phyloP scores from a whole-genome alignment of 2,329 filamentous ascomycete species.

The Cladosporium sp. region DNA sequence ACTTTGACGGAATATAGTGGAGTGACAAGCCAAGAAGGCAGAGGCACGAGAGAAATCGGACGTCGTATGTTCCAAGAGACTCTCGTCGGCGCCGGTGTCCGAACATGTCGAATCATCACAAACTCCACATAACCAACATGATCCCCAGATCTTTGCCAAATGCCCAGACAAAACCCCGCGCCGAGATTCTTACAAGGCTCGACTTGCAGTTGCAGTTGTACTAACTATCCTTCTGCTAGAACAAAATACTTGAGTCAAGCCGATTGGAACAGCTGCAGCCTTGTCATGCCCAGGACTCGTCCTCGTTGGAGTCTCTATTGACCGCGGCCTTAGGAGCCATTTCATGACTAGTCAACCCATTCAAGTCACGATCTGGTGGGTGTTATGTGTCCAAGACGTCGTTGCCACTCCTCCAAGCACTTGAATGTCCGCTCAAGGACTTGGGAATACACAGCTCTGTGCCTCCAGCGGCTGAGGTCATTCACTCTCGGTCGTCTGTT shows the following conservation, averaged over 20 bases:
- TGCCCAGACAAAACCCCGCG: constrained; percentile 5
- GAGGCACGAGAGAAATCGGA: neutral
- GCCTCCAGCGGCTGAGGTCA: neutral
- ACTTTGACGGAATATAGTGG: neutral
- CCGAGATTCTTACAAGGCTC: neutral
- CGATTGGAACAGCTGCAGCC: neutral
- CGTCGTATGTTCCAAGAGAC: neutral
- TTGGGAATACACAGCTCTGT: neutral
- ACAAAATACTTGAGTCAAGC: neutral
- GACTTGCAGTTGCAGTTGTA: neutral
- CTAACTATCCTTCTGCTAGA: neutral
- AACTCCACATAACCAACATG: neutral
- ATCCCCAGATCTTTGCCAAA: constrained; percentile 3
- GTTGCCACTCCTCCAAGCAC: neutral
- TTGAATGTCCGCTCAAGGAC: neutral
- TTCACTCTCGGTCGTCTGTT: neutral
- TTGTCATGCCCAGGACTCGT: neutral
- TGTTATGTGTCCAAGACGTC: neutral
- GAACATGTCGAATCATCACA: neutral
- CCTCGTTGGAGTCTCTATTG: neutral
- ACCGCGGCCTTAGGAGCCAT: neutral
- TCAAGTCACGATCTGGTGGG: neutral
- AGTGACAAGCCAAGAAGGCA: neutral
- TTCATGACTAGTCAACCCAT: neutral
- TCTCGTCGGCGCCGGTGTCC: neutral